These are phyloP conservation scores for Collybiopsis luxurians DNA, from an alignment of 768 basidiomycete genomes.

Conservation along the genomic window DNA sequence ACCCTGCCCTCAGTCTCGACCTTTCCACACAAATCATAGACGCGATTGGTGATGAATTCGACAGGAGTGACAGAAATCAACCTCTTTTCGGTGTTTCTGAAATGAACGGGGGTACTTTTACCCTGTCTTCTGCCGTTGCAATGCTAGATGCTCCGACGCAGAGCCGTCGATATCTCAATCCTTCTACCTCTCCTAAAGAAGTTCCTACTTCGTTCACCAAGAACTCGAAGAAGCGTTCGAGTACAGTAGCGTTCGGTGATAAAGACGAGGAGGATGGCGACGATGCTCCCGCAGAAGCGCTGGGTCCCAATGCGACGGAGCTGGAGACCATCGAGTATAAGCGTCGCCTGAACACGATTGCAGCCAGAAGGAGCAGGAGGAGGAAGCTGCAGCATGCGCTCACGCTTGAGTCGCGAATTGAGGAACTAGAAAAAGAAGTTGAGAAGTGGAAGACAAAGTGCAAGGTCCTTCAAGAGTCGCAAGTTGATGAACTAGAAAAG, in stretches of 20 bases:
- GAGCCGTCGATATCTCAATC: conserved; percentile 61
- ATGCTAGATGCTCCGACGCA: conserved; percentile 76
- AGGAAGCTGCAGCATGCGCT: too few species aligned
- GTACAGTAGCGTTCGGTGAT: too few species aligned
- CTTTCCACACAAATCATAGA: conserved; percentile 18
- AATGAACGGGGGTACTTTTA: conserved; percentile 40
- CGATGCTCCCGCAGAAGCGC: conserved; percentile 22
- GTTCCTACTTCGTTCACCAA: conserved; percentile 43
- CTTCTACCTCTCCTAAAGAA: conserved; percentile 73
- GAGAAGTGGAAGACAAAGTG: conserved; percentile 54
- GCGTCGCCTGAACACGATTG: conserved; percentile 66
- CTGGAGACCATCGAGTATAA: conserved; percentile 61
- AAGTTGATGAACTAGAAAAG: conserved; percentile 33
- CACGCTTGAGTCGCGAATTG: conserved; percentile 44
- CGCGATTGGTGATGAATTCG: not conserved
- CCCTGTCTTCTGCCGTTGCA: conserved; percentile 52
- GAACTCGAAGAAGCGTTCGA: too few species aligned
- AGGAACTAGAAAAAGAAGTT: conserved; percentile 38
- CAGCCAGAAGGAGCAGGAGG: conserved; percentile 62
- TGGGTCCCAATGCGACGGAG: conserved; percentile 31
- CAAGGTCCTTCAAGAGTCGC: conserved; percentile 50
- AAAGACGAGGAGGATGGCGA: conserved; percentile 31
- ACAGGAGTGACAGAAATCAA: not conserved
- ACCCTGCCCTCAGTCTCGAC: conserved; percentile 34
- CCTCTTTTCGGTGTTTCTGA: conserved; percentile 16